phyloP scores from a whole-genome alignment of 108 stramenopile species.

The Cyclotella sp. region DNA sequence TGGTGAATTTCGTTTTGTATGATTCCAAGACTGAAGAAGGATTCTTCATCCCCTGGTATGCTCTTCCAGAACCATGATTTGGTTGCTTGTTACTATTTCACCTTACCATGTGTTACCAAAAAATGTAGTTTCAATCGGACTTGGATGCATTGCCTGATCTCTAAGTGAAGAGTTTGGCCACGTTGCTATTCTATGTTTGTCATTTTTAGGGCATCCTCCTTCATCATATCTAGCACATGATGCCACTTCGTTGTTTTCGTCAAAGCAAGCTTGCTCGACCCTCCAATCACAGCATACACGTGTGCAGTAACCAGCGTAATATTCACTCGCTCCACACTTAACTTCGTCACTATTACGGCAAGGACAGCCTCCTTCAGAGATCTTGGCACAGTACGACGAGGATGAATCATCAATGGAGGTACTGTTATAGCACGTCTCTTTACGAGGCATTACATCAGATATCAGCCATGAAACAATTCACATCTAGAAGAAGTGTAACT shows the following conservation, averaged over 20 bases:
- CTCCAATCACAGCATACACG: constrained; percentile 14
- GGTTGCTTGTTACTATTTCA: no score
- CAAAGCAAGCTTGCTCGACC: constrained; percentile 9
- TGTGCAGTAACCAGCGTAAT: constrained; percentile 9
- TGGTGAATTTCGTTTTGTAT: not conserved
- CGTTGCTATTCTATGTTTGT: not conserved
- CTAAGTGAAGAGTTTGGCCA: not conserved
- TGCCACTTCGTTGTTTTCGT: not conserved
- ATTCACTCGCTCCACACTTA: constrained; percentile 11
- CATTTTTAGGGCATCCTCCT: not conserved
- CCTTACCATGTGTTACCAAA: no score
- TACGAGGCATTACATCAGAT: not conserved
- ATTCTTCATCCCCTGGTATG: no score
- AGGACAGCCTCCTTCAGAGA: constrained; percentile 7
- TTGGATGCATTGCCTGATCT: not conserved
- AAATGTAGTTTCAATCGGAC: not conserved
- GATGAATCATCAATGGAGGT: no score
- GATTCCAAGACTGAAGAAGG: not conserved
- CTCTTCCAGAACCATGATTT: no score
- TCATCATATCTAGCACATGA: not conserved
- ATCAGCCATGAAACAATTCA: not conserved
- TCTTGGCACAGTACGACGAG: constrained; percentile 5
- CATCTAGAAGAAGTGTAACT: not conserved
- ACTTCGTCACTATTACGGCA: constrained; percentile 3
- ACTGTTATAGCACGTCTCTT: not conserved